These are phyloP conservation scores for Aspergillus sp. DNA, from an alignment of 2,329 filamentous ascomycete species.

Conservation along the genomic window DNA sequence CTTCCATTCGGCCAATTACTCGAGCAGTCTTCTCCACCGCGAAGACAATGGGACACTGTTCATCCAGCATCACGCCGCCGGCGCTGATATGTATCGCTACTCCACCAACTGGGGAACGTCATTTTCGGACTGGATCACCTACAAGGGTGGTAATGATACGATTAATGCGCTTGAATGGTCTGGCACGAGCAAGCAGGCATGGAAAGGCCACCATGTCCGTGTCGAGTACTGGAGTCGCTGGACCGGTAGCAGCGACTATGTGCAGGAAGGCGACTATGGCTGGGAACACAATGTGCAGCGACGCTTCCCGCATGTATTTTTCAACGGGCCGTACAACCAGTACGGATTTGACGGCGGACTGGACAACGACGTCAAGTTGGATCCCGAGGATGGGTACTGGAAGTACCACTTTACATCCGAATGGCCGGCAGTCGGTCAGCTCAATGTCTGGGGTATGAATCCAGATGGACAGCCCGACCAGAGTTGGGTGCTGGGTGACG, in stretches of 20 bases:
- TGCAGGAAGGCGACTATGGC: slow-evolving; percentile 58
- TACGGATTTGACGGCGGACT: slow-evolving; percentile 63
- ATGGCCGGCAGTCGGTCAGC: slow-evolving; percentile 60
- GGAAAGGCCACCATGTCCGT: slow-evolving; percentile 61
- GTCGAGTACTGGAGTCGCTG: slow-evolving; percentile 63
- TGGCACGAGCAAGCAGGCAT: slow-evolving; percentile 58
- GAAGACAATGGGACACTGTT: slow-evolving; percentile 44
- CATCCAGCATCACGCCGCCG: slow-evolving; percentile 59
- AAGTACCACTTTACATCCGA: slow-evolving; percentile 60
- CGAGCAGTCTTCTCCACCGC: slow-evolving; percentile 50
- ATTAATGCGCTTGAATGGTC: slow-evolving; percentile 53
- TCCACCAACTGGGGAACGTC: slow-evolving; percentile 59
- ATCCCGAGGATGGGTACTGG: slow-evolving; percentile 51
- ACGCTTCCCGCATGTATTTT: slow-evolving; percentile 61
- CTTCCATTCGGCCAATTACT: slow-evolving; percentile 60
- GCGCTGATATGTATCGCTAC: slow-evolving; percentile 62
- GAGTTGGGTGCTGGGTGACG: slow-evolving; percentile 58
- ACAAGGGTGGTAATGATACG: slow-evolving; percentile 51
- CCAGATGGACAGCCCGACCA: slow-evolving; percentile 61
- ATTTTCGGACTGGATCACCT: slow-evolving; percentile 59
- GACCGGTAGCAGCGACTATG: slow-evolving; percentile 59
- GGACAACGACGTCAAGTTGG: slow-evolving; percentile 51
- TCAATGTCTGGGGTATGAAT: slow-evolving; percentile 68
- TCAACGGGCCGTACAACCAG: slow-evolving; percentile 62
- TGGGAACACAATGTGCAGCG: slow-evolving; percentile 39